Base-by-base conservation (phyloP, 2,329 filamentous ascomycete genomes). In the Penicillium decumbens region DNA sequence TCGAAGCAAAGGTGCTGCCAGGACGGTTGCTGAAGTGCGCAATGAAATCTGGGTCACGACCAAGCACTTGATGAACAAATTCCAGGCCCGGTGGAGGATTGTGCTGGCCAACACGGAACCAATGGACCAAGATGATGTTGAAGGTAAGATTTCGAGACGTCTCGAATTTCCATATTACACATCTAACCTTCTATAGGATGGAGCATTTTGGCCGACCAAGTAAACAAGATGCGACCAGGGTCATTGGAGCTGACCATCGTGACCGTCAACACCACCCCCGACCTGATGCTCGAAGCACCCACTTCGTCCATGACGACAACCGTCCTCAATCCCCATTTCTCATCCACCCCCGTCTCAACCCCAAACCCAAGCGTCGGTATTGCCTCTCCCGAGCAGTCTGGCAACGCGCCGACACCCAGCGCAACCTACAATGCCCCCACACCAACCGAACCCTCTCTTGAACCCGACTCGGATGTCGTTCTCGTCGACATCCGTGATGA, bases 401-500 rank as follows among this genome's bases (percentile, higher is more conserved):
- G 68, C 15, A 67, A 65, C 23, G 70, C 70, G 13, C 66, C 70
- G 7, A 75, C 69, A 13, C 69, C 65, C 28, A 64, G 62, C 18
- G 51, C 65, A 25, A 28, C 74, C 6, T 72, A 72, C 12, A 74
- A 65, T 54, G 70, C 68, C 18, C 47, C 64, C 25, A 65, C 64
- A 7, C 60, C 70, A 13, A 65, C 68, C 5, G 66, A 71, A 1
- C 53, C 65, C 6, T 59, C 65, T 9, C 51, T 64, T 20, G 65
- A 78, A 65, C 53, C 73, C 23, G 81, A 84, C 50, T 72, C 75
- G 0, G 81, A 84, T 43, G 76, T 79, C 2, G 72, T 78, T 8
- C 74, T 85, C 9, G 66, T 80, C 33, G 81, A 85, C 58, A 65
- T 77, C 15, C 75, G 74, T 20, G 81, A 85, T 59, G 81, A 85